phyloP scores from a whole-genome alignment of 1,284 basidiomycete genomes.

The Sanghuangporus sanghuang region DNA sequence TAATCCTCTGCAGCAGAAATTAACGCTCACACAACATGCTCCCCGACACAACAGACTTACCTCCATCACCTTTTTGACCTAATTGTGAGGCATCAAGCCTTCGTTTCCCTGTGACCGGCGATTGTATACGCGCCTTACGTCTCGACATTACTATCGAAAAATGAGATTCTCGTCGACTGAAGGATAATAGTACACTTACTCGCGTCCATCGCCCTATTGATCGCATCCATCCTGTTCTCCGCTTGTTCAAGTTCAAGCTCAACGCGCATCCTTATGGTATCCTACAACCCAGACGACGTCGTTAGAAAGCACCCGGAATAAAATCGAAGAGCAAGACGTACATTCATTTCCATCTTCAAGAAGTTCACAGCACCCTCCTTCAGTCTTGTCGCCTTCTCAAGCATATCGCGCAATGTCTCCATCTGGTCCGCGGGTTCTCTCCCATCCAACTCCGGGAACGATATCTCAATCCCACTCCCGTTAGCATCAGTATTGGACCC shows the following conservation, averaged over 20 bases:
- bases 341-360: slow-evolving; percentile 60
- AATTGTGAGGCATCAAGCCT: slow-evolving; percentile 2
- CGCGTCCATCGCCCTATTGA: slow-evolving; percentile 57
- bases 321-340: slow-evolving; percentile 27
- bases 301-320: not conserved
- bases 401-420: slow-evolving; percentile 57
- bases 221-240: slow-evolving; percentile 61
- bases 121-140: slow-evolving; percentile 15
- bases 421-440: slow-evolving; percentile 49
- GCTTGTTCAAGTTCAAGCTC: slow-evolving; percentile 74
- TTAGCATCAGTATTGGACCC: not conserved
- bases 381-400: slow-evolving; percentile 71
- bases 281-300: slow-evolving; percentile 35
- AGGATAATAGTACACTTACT: slow-evolving; percentile 35
- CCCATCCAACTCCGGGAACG: slow-evolving; percentile 41
- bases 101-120: slow-evolving; percentile 14
- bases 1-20: slow-evolving; percentile 50
- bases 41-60: slow-evolving; percentile 21
- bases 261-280: slow-evolving; percentile 63
- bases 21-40: not conserved
- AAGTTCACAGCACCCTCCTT: slow-evolving; percentile 85
- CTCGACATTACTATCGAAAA: slow-evolving; percentile 9
- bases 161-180: not conserved
- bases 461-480: slow-evolving; percentile 14
- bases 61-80: slow-evolving; percentile 13